phyloP scores from a whole-genome alignment of 1,139 yeast genomes.

The Pichia sp. region DNA sequence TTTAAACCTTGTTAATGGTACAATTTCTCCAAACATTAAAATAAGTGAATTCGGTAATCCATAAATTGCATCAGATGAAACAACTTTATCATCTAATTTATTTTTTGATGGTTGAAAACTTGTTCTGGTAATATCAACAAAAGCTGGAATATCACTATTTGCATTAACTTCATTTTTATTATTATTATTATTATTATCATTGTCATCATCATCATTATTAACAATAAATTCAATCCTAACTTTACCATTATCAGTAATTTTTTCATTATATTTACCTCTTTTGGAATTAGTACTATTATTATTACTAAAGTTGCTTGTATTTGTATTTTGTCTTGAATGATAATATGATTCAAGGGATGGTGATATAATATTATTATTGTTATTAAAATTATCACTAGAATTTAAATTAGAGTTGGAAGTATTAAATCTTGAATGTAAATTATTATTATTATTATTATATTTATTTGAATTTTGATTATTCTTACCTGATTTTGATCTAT shows the following conservation, averaged over 20 bases:
- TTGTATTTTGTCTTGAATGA: conserved; percentile 2
- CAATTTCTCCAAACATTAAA: conserved; percentile 62
- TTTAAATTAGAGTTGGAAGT: conserved; percentile 2
- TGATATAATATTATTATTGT: background rate
- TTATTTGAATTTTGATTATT: background rate
- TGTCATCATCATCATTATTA: conserved; percentile 28
- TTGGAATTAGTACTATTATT: conserved; percentile 4
- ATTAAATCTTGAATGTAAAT: background rate
- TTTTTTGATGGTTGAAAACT: conserved; percentile 32
- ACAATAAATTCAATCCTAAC: conserved; percentile 45
- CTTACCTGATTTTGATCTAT: background rate
- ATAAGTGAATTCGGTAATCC: conserved; percentile 82
- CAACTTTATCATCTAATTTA: conserved; percentile 41
- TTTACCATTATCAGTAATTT: conserved; percentile 36
- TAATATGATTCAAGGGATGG: conserved; percentile 7
- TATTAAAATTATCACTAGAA: background rate
- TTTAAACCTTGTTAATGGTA: conserved; percentile 56
- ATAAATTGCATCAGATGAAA: conserved; percentile 75
- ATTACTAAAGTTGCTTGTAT: background rate
- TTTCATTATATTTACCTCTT: conserved; percentile 34
- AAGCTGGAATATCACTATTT: conserved; percentile 28
- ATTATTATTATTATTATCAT: conserved; percentile 2
- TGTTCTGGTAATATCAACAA: conserved; percentile 34
- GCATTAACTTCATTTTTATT: conserved; percentile 1
- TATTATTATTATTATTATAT: background rate